These are phyloP conservation scores for Hermanozyma aechmeae DNA, from an alignment of 805 yeast species.

Conservation along the genomic window DNA sequence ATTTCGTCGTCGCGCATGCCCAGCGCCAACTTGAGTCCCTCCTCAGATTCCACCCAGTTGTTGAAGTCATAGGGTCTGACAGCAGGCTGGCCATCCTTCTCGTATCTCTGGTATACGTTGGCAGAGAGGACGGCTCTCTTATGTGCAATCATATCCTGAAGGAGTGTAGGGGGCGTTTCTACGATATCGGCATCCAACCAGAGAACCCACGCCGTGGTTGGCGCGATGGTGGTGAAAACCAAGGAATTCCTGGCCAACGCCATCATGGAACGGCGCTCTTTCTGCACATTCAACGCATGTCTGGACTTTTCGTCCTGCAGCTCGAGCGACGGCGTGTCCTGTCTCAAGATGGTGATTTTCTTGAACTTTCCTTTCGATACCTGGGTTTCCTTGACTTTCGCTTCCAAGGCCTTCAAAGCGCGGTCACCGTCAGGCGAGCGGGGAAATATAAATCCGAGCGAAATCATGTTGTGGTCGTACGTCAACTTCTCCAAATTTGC, in stretches of 20 bases:
- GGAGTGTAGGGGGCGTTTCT: constrained; percentile 74
- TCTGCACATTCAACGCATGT: constrained; percentile 81
- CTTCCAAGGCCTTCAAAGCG: constrained; percentile 64
- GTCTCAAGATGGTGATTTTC: constrained; percentile 82
- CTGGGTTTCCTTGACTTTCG: constrained; percentile 67
- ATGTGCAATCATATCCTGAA: constrained; percentile 81
- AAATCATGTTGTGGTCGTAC: constrained; percentile 79
- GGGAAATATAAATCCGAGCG: constrained; percentile 89
- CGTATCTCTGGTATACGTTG: constrained; percentile 82
- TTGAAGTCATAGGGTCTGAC: constrained; percentile 91
- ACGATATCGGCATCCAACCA: constrained; percentile 96
- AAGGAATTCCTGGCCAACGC: constrained; percentile 90
- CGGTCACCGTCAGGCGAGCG: constrained; percentile 71
- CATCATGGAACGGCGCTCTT: constrained; percentile 83
- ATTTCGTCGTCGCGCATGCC: constrained; percentile 80
- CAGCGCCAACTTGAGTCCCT: constrained; percentile 67
- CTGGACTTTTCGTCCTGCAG: constrained; percentile 80
- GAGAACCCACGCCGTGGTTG: constrained; percentile 87
- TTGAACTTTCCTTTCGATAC: constrained; percentile 59
- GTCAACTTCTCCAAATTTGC: constrained; percentile 61
- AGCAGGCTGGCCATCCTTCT: constrained; percentile 45
- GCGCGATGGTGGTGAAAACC: constrained; percentile 79
- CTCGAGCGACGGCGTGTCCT: constrained; percentile 71
- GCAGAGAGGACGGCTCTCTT: constrained; percentile 86
- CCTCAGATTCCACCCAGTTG: constrained; percentile 87